Evolutionary conservation across 768 basidiomycete species (phyloP), one percentile per base, ranked within the genome.

Genomic region (Mycena epipterygia): DNA sequence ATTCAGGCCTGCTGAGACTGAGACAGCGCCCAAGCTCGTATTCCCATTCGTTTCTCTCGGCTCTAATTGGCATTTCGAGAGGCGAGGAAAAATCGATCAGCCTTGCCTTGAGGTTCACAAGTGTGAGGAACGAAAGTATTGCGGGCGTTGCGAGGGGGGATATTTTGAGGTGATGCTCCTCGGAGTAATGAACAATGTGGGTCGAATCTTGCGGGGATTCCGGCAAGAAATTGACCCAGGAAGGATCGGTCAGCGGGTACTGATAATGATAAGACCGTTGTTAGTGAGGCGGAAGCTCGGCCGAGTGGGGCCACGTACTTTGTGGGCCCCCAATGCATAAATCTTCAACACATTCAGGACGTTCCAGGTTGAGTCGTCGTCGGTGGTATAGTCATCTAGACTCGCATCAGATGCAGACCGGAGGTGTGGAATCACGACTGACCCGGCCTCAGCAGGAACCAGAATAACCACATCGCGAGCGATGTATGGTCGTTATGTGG

Each of bases 381-480:
- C 80, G n/a, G 77, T 79, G 39, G 75, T 73, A 74, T 89, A 88
- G 7, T 88, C 86, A 62, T 84, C 91, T 93, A 67, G 32, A 59
- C 46, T 56, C 48, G 4, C 3, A 30, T 66, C 52, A 71, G 46
- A 61, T 41, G 57, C 27, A 52, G 44, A 53, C 33, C 19, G 30
- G 35, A 70, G 30, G 46, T 29, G 33, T 2, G 32, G 27, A 42
- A 55, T 7, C 66, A 30, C 33, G 33, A 81, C 90, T 73, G 71
- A 91, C 93, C 87, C 67, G 88, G 87, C 27, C 82, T 84, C 19
- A 94, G 77, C 41, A 94, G 79, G 72, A 93, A 89, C 93, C 93
- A 95, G 74, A 93, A 88, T 21, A 95, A 76, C 93, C 93, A 95
- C 88, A 94, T 91, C 4, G 89, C 91, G 52, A 94, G 77, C 4